Evolutionary conservation across 805 yeast genomes (phyloP), one percentile per base, ranked within the genome.

Genomic region (Kodamaea restingae): DNA sequence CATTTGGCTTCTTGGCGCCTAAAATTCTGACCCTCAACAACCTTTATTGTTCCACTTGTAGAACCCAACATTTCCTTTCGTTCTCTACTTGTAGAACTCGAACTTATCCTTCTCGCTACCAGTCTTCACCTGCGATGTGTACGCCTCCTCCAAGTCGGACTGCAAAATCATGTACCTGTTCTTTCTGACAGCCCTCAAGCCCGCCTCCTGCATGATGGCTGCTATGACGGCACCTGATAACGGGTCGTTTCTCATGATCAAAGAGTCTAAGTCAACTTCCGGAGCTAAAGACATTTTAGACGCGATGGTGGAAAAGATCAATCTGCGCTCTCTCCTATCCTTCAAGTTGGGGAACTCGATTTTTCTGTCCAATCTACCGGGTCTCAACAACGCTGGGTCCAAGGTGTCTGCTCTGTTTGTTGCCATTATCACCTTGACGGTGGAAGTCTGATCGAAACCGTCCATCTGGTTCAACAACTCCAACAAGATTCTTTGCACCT

Each of bases 131-230:
- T 93, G 98, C 28, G 95, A 70, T 40, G 95, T 84, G 69, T 93
- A 93, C 5, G 98, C 98, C 70, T 93, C 99, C 63, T 93, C 99
- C 60, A 93, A 73, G 69, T 93, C 99, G 58, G 83, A 81, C 68
- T 93, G 98, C 56, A 95, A 72, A 49, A 93, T 95, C 65, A 93
- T 95, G 63, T 95, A 93, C 68, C 99, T 79, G 65, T 93, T 93
- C 71, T 91, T 93, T 71, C 99, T 84, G 34, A 93, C 98, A 2
- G 99, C 99, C 52, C 98, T 80, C 51, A 93, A 76, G 50, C 99
- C 99, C 20, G 99, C 99, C 68, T 95, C 99, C 75, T 93, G 99
- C 98, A 93, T 93, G 51, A 93, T 91, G 12, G 98, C 98, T 11
- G 99, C 98, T 58, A 93, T 93, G 41, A 91, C 78, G 9, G 95